Percentiles rank a stretch among this genome's conserved stretches.
Conservation (phyloP, 176 grass and related monocot species). For the Zoysia japonica region DNA sequence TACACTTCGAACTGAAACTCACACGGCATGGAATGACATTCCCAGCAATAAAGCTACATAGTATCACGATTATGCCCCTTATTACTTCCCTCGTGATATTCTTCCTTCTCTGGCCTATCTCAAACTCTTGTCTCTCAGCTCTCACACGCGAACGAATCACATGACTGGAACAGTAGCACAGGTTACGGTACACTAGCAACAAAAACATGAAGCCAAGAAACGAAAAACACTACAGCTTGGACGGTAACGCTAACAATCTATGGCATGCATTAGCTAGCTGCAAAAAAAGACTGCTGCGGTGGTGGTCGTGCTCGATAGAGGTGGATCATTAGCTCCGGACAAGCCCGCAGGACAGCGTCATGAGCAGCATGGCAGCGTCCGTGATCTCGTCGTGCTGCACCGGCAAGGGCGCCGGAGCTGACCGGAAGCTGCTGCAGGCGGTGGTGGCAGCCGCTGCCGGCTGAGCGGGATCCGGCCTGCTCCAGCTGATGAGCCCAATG, state of each 20-base stretch:
- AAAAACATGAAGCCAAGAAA: conserved; percentile 44
- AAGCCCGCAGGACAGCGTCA: conserved; percentile 84
- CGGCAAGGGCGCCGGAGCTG: conserved; percentile 34
- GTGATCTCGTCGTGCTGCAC: conserved; percentile 86
- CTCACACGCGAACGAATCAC: conserved; percentile 38
- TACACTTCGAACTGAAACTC: conserved; percentile 30
- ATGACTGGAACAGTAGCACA: conserved; percentile 43
- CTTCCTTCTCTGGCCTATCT: conserved; percentile 14
- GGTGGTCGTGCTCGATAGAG: conserved; percentile 20
- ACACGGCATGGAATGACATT: conserved; percentile 25
- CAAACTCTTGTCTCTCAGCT: background rate
- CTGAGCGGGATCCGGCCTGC: conserved; percentile 33
- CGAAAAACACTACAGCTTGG: conserved; percentile 25
- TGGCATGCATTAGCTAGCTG: conserved; percentile 30
- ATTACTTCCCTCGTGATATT: conserved; percentile 31
- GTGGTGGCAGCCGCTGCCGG: conserved; percentile 12
- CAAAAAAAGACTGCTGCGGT: conserved; percentile 42
- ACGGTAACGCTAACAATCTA: conserved; percentile 33
- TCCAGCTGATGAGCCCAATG: conserved; percentile 55
- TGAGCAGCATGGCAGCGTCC: conserved; percentile 91
- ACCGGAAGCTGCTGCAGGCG: conserved; percentile 35
- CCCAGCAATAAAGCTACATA: conserved; percentile 24
- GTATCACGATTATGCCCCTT: conserved; percentile 8
- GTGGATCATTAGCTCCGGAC: conserved; percentile 62
- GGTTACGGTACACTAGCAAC: conserved; percentile 45